A percentile compares a stretch with the other conserved stretches of the same genome.
Conservation (phyloP, 345 rosid species). For the Populus nigra region DNA sequence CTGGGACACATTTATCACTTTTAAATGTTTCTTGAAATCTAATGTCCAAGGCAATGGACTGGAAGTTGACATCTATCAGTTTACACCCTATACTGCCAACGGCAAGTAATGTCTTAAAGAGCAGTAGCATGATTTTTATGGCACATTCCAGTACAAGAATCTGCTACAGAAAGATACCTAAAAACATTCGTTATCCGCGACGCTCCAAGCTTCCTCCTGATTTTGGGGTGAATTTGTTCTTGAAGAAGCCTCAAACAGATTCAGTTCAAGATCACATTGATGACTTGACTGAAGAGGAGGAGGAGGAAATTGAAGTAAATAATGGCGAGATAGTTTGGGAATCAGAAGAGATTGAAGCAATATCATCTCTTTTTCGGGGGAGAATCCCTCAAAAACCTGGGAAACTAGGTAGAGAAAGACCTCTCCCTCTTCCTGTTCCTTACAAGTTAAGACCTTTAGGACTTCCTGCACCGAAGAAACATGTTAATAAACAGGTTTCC, state of each 20-base stretch:
- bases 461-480: conserved; percentile 60
- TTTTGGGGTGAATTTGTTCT: conserved; percentile 76
- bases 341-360: conserved; percentile 62
- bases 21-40: background rate
- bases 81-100: background rate
- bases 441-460: conserved; percentile 64
- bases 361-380: conserved; percentile 69
- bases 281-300: conserved; percentile 19
- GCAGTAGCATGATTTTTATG: background rate
- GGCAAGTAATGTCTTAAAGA: background rate
- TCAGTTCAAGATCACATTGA: conserved; percentile 11
- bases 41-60: conserved; percentile 10
- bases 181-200: conserved; percentile 63
- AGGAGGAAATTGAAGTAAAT: background rate
- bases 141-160: conserved; percentile 30
- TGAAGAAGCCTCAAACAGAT: conserved; percentile 48
- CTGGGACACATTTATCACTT: background rate
- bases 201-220: conserved; percentile 78
- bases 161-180: conserved; percentile 44
- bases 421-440: conserved; percentile 80
- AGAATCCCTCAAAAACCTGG: conserved; percentile 80
- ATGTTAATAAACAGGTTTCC: conserved; percentile 17
- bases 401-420: conserved; percentile 49
- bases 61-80: conserved; percentile 8
- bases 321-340: conserved; percentile 53